Conservation (phyloP, 768 basidiomycete genomes). For the Lactarius psammicola region DNA sequence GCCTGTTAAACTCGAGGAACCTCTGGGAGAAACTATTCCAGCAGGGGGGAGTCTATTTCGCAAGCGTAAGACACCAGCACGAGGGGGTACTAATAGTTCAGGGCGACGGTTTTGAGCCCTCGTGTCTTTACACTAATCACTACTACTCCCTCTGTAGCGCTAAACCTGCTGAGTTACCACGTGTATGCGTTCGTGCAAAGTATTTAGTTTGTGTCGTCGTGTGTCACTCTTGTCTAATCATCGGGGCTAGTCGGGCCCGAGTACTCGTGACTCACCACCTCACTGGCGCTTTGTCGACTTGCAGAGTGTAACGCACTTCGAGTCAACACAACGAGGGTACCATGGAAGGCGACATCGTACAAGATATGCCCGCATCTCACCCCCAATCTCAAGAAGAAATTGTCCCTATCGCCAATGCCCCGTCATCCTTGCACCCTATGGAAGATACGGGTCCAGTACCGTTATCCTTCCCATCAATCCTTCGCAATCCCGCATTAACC, state of each 20-base stretch:
- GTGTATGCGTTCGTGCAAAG: neutral
- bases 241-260: neutral
- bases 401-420: neutral
- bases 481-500: constrained; percentile 56
- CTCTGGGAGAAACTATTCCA: neutral
- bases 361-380: neutral
- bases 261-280: constrained; percentile 6
- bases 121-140: neutral
- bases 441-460: constrained; percentile 41
- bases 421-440: neutral
- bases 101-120: constrained; percentile 26
- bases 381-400: neutral
- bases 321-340: neutral
- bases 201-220: neutral
- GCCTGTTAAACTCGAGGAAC: constrained; percentile 20
- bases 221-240: no score
- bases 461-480: constrained; percentile 70
- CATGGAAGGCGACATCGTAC: neutral
- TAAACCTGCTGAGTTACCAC: neutral
- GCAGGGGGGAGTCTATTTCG: constrained; percentile 24
- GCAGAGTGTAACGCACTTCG: neutral
- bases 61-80: constrained; percentile 25
- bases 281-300: neutral
- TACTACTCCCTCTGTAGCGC: neutral
- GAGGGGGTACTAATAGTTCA: constrained; percentile 19